Conservation (phyloP, 352 stramenopile species). For the Phytophthora europaea region DNA sequence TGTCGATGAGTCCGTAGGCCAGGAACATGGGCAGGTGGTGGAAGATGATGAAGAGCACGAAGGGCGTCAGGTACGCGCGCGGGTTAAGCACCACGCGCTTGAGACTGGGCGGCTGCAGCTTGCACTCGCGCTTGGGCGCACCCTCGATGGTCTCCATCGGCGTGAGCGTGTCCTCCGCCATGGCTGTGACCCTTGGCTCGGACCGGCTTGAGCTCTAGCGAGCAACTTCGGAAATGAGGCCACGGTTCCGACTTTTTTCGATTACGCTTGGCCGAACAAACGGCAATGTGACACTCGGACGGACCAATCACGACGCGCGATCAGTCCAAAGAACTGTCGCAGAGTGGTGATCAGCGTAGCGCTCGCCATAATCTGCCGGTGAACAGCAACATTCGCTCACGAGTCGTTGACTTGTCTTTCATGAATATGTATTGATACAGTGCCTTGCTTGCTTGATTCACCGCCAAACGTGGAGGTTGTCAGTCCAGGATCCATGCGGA, state of each 20-base stretch:
- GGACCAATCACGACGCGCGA: not conserved
- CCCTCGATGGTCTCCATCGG: slow-evolving; percentile 42
- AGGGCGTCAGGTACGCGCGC: slow-evolving; percentile 75
- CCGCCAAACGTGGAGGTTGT: not conserved
- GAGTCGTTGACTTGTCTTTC: too few relatives aligned
- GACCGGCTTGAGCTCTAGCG: slow-evolving; percentile 1
- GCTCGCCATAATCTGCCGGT: not conserved
- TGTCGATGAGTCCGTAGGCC: slow-evolving; percentile 53
- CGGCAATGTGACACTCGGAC: not conserved
- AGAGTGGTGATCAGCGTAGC: not conserved
- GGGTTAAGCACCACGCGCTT: slow-evolving; percentile 85
- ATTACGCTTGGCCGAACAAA: slow-evolving; percentile 1
- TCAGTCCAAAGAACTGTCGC: not conserved
- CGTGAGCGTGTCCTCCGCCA: slow-evolving; percentile 27
- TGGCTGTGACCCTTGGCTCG: not conserved
- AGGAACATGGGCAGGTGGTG: slow-evolving; percentile 80
- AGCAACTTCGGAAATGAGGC: slow-evolving; percentile 14
- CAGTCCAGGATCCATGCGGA: not conserved
- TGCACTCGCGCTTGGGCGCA: slow-evolving; percentile 15
- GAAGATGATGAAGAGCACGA: slow-evolving; percentile 60
- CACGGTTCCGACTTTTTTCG: not conserved
- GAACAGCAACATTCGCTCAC: too few relatives aligned
- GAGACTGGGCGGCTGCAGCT: slow-evolving; percentile 44
- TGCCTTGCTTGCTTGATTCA: too few relatives aligned
- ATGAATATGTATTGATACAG: too few relatives aligned